Evolutionary conservation across 805 yeast genomes (phyloP).

Genomic region (Ogataea neopini): DNA sequence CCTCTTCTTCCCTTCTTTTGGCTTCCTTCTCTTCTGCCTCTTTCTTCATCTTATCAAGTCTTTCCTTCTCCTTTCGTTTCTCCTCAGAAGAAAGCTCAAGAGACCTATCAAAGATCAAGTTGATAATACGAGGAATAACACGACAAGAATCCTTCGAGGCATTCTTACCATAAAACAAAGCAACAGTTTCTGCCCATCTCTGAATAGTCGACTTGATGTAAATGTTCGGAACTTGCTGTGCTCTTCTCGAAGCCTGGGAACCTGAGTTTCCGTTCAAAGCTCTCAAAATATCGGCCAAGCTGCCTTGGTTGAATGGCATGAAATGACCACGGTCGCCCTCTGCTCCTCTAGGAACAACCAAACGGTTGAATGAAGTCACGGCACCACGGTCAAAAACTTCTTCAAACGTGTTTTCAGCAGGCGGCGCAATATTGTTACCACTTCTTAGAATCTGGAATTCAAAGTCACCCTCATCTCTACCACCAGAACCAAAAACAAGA

Average conservation of each 20-base stretch:
- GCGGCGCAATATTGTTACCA: slow-evolving; percentile 10
- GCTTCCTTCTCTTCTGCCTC: slow-evolving; percentile 33
- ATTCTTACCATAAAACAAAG: slow-evolving; percentile 49
- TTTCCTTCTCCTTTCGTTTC: slow-evolving; percentile 28
- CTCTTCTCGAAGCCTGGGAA: slow-evolving; percentile 13
- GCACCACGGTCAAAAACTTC: slow-evolving; percentile 13
- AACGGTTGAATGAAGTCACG: slow-evolving; percentile 13
- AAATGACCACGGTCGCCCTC: slow-evolving; percentile 15
- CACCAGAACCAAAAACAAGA: slow-evolving; percentile 9
- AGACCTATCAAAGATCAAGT: slow-evolving; percentile 51
- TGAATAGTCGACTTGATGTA: slow-evolving; percentile 46
- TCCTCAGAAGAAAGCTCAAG: slow-evolving; percentile 36
- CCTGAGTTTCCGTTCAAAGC: slow-evolving; percentile 18
- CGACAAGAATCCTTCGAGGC: slow-evolving; percentile 37
- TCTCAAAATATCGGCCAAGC: slow-evolving; percentile 23
- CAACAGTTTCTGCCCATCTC: slow-evolving; percentile 66
- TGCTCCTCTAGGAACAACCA: slow-evolving; percentile 18
- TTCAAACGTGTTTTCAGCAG: slow-evolving; percentile 10
- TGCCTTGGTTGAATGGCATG: slow-evolving; percentile 18
- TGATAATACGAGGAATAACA: slow-evolving; percentile 44
- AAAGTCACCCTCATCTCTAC: slow-evolving; percentile 11
- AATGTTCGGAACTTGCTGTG: slow-evolving; percentile 24
- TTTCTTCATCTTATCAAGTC: slow-evolving; percentile 32
- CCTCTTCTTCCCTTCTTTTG: slow-evolving; percentile 32
- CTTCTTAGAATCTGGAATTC: slow-evolving; percentile 13